Base-by-base conservation (phyloP, 805 yeast genomes). In the Spencermartinsiella europaea region DNA sequence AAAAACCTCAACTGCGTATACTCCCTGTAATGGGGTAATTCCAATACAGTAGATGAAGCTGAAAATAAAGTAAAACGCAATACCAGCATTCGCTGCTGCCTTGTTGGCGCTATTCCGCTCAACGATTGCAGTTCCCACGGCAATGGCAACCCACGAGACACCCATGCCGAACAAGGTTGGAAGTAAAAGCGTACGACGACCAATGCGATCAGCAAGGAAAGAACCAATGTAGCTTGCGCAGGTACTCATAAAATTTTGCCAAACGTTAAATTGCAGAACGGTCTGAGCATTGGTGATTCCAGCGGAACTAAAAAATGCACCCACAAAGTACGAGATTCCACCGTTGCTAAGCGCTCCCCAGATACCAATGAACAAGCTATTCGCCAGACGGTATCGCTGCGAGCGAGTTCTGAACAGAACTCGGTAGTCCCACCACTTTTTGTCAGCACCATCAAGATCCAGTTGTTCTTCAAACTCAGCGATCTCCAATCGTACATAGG, bases 11-110 rank as follows among this genome's bases (percentile, higher is more conserved):
- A 33, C 50, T 7, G 67, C 64, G 42, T 66, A 66, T 19, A 63
- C 58, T 22, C 64, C 64, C 42, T 63, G 67, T 50, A 66, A 54
- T 3, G 69, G 65, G 20, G 67, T 66, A 43, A 64, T 58, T 2
- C 64, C 65, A 47, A 65, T 22, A 21, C 44, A 43, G 34, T 43
- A 47, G 22, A 44, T 22, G 16, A 39, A n/a, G 17, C 39, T 31
- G 42, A 47, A 47, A 19, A 47, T 43, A 34, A 42, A 47, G 31
- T 38, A 38, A 19, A 47, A 44, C 4, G 47, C 50, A 34, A 47
- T 44, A 31, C 44, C 47, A 12, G 51, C 58, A 7, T 45, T 52
- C 16, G 55, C 58, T 5, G 65, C 65, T 8, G 50, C 49, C 3
- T 45, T 31, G 15, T 47, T 46, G 15, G 40, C 46, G 12, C 51